A percentile compares a stretch with the other conserved stretches of the same genome.
These are phyloP conservation scores for Tolypocladium ophioglossoides DNA, from an alignment of 2,329 filamentous ascomycete genomes.

Conservation along the genomic window DNA sequence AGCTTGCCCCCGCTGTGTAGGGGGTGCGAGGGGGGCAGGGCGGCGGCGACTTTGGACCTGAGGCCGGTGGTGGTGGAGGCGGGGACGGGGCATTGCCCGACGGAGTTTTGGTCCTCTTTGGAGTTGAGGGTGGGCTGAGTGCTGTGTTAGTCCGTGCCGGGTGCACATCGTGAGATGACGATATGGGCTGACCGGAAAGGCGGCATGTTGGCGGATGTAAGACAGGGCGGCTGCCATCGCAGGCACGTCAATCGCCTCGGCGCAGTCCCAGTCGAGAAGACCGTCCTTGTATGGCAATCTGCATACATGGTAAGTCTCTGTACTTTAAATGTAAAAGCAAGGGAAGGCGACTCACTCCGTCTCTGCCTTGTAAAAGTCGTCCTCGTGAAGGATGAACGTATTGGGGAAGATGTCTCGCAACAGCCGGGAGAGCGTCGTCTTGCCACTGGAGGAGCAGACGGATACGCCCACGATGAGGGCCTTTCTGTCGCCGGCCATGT, in stretches of 20 bases:
- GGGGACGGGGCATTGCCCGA: slow-evolving; percentile 43
- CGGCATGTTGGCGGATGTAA: slow-evolving; percentile 60
- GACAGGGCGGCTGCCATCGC: slow-evolving; percentile 56
- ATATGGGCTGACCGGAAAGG: slow-evolving; percentile 42
- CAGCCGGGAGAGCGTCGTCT: slow-evolving; percentile 83
- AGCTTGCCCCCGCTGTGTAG: slow-evolving; percentile 15
- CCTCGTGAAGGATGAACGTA: slow-evolving; percentile 80
- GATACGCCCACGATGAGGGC: slow-evolving; percentile 70
- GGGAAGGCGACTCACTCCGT: slow-evolving; percentile 41
- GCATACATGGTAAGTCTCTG: not conserved
- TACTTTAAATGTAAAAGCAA: no score
- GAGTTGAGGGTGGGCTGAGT: slow-evolving; percentile 19
- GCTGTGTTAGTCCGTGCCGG: not conserved
- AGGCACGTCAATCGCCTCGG: slow-evolving; percentile 63
- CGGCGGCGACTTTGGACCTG: slow-evolving; percentile 34
- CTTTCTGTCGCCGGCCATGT: slow-evolving; percentile 24
- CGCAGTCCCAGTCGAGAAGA: slow-evolving; percentile 86
- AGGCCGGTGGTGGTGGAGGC: slow-evolving; percentile 33
- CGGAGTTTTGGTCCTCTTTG: slow-evolving; percentile 50
- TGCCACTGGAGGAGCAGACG: slow-evolving; percentile 85
- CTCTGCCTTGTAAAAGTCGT: slow-evolving; percentile 90
- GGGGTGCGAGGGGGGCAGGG: slow-evolving; percentile 33
- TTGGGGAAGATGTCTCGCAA: slow-evolving; percentile 71
- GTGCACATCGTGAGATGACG: not conserved
- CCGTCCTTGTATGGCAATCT: slow-evolving; percentile 47